Conservation (phyloP, 139 green algal species). For the Nannochloris sp. region DNA sequence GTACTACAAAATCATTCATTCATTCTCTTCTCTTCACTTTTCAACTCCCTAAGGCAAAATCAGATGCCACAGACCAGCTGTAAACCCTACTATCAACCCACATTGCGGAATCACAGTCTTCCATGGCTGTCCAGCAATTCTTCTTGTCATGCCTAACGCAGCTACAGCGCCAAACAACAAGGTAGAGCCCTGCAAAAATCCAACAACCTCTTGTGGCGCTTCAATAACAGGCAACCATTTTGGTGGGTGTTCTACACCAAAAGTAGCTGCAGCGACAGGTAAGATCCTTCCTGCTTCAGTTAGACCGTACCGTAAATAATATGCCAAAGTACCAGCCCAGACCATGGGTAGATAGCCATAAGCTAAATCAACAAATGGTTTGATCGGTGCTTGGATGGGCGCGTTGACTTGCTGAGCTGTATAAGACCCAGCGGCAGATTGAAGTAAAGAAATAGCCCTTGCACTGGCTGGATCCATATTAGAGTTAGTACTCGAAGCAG, state of each 20-base stretch:
- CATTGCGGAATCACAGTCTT: slow-evolving; percentile 33
- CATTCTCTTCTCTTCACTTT: neutral
- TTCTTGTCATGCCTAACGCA: slow-evolving; percentile 42
- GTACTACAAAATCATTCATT: neutral
- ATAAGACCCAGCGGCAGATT: neutral
- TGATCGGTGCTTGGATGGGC: neutral
- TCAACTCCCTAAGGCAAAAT: slow-evolving; percentile 22
- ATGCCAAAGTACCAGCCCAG: slow-evolving; percentile 35
- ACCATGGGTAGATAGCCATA: slow-evolving; percentile 66
- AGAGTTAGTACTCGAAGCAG: neutral
- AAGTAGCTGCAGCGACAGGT: slow-evolving; percentile 10
- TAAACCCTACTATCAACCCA: slow-evolving; percentile 33
- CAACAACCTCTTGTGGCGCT: neutral
- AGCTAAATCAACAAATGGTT: slow-evolving; percentile 45
- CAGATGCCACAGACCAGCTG: slow-evolving; percentile 55
- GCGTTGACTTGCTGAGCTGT: too few relatives aligned
- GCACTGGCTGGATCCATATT: neutral
- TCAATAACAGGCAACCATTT: slow-evolving; percentile 12
- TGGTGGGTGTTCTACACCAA: slow-evolving; percentile 12
- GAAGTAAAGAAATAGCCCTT: neutral
- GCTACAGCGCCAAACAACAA: slow-evolving; percentile 36
- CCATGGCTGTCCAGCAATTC: slow-evolving; percentile 46
- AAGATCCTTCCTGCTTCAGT: slow-evolving; percentile 35
- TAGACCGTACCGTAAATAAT: slow-evolving; percentile 45
- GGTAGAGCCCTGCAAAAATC: slow-evolving; percentile 37